These are phyloP conservation scores for Tricholoma furcatifolium DNA, from an alignment of 768 basidiomycete species.

Conservation along the genomic window DNA sequence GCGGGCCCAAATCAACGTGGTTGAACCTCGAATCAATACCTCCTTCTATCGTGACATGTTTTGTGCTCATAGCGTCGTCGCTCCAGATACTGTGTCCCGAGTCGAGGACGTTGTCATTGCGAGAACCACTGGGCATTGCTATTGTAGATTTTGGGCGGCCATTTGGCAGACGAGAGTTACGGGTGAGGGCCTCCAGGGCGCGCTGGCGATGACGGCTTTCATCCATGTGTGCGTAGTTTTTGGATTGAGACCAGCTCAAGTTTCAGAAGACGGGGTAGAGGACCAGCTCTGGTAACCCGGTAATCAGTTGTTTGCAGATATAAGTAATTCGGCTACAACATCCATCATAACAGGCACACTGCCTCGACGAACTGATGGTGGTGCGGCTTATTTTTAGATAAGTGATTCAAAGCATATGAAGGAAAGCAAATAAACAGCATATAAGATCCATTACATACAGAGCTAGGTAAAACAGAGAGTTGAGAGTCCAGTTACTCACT, in stretches of 20 bases:
- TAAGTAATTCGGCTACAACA: conserved; percentile 5
- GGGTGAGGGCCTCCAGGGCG: conserved; percentile 22
- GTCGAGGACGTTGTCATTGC: conserved; percentile 9
- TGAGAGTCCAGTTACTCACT: neutral
- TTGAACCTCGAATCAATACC: conserved; percentile 17
- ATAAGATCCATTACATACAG: neutral
- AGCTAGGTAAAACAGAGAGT: neutral
- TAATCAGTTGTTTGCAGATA: neutral
- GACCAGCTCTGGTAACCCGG: conserved; percentile 18
- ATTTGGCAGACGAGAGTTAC: conserved; percentile 8
- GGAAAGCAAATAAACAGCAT: neutral
- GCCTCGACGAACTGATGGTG: neutral
- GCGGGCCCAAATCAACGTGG: conserved; percentile 9
- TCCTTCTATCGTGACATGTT: conserved; percentile 11
- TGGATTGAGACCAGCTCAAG: conserved; percentile 23
- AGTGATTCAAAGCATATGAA: neutral
- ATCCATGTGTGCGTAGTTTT: conserved; percentile 14
- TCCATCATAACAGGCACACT: conserved; percentile 1
- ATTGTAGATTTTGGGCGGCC: conserved; percentile 9
- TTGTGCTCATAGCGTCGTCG: conserved; percentile 15
- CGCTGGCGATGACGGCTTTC: conserved; percentile 22
- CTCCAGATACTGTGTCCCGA: conserved; percentile 17
- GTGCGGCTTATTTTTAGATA: neutral
- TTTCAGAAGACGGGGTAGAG: conserved; percentile 13
- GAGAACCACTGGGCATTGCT: neutral